phyloP scores from a whole-genome alignment of 2,329 filamentous ascomycete species.

The Cladosporium halotolerans region DNA sequence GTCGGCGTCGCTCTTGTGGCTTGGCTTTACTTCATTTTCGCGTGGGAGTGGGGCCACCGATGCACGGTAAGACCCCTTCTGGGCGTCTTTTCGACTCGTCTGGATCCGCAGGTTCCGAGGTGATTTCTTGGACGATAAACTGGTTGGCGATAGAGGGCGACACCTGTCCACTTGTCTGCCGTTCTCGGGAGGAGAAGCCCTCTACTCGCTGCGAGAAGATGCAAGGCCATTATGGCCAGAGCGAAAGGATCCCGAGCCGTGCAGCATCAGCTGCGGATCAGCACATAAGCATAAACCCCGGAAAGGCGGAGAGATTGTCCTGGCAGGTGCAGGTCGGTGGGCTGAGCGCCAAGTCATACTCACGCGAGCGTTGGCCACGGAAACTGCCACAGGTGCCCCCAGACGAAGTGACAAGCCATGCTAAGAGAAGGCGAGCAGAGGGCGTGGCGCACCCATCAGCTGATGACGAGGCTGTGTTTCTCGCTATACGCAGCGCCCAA shows the following conservation, averaged over 20 bases:
- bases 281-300: slow-evolving; percentile 10
- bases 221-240: background rate
- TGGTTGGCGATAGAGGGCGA: too few species aligned
- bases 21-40: slow-evolving; percentile 12
- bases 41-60: slow-evolving; percentile 7
- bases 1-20: slow-evolving; percentile 3
- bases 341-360: background rate
- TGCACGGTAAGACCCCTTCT: slow-evolving; percentile 3
- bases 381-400: background rate
- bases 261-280: background rate
- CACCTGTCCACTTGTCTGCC: too few species aligned
- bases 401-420: background rate
- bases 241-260: background rate
- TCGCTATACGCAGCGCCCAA: background rate
- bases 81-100: slow-evolving; percentile 7
- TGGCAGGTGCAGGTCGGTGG: background rate
- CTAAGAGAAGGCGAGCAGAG: slow-evolving; percentile 5
- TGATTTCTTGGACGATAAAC: background rate
- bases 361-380: slow-evolving; percentile 7
- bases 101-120: slow-evolving; percentile 9
- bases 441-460: slow-evolving; percentile 2
- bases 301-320: slow-evolving; percentile 9
- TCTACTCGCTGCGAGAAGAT: too few species aligned
- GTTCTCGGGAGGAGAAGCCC: too few species aligned
- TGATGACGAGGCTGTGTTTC: background rate